These are phyloP conservation scores for Akebia trifoliata DNA, from an alignment of 164 flowering plant species.

Conservation along the genomic window DNA sequence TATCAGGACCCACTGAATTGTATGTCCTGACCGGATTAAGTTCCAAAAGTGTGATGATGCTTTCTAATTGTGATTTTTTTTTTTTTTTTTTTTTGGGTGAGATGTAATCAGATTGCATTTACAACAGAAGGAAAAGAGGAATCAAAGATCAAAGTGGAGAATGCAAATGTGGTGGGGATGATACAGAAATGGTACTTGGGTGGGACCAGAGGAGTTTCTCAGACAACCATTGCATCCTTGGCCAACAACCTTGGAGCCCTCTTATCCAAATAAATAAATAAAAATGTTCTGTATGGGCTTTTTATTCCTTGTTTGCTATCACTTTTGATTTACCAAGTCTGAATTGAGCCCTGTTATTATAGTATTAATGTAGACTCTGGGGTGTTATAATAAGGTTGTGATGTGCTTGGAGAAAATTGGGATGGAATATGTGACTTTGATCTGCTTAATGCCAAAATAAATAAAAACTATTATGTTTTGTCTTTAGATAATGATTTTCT, in stretches of 20 bases:
- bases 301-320: not conserved
- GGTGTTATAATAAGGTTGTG: too few relatives aligned
- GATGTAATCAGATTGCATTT: conserved; percentile 59
- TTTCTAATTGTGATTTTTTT: not conserved
- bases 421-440: too few relatives aligned
- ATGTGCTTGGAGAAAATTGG: too few relatives aligned
- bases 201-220: conserved; percentile 71
- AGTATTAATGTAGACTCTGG: too few relatives aligned
- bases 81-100: not conserved
- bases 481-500: too few relatives aligned
- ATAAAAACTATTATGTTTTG: too few relatives aligned
- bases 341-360: too few relatives aligned
- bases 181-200: conserved; percentile 90
- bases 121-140: conserved; percentile 67
- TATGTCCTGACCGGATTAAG: too few relatives aligned
- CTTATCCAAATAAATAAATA: conserved; percentile 31
- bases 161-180: conserved; percentile 74
- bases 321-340: too few relatives aligned
- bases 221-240: conserved; percentile 56
- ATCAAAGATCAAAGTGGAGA: conserved; percentile 58
- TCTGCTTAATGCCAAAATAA: too few relatives aligned
- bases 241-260: conserved; percentile 50
- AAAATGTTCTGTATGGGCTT: not conserved
- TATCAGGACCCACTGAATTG: too few relatives aligned
- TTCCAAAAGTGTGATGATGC: too few relatives aligned